Percentiles rank a stretch among this genome's conserved stretches.
These are phyloP conservation scores for Alternaria arbusti DNA, from an alignment of 2,329 filamentous ascomycete genomes.

Conservation along the genomic window DNA sequence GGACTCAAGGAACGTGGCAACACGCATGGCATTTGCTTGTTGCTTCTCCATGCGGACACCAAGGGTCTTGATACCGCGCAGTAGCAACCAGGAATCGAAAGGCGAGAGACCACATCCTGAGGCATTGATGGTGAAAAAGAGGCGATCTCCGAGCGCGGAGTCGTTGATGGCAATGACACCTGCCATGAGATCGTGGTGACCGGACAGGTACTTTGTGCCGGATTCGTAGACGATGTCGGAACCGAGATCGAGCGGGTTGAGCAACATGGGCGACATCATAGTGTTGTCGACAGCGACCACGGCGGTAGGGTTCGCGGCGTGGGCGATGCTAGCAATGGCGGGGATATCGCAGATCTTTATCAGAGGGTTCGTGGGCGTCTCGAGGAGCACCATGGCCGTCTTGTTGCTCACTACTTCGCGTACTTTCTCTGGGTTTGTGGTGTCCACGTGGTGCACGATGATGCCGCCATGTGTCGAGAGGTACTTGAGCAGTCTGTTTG, in stretches of 20 bases:
- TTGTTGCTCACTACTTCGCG: slow-evolving; percentile 72
- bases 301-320: slow-evolving; percentile 77
- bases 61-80: slow-evolving; percentile 94
- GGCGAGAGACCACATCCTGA: slow-evolving; percentile 93
- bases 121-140: slow-evolving; percentile 97
- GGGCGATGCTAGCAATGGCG: slow-evolving; percentile 75
- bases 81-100: slow-evolving; percentile 94
- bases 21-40: slow-evolving; percentile 86
- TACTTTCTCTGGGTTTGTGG: slow-evolving; percentile 77
- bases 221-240: slow-evolving; percentile 98
- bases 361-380: slow-evolving; percentile 95
- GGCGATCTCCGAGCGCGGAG: slow-evolving; percentile 77
- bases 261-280: slow-evolving; percentile 95
- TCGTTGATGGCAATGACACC: slow-evolving; percentile 95
- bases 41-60: slow-evolving; percentile 99
- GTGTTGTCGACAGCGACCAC: slow-evolving; percentile 97
- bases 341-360: slow-evolving; percentile 98
- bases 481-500: slow-evolving; percentile 91
- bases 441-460: slow-evolving; percentile 94
- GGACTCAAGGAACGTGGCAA: slow-evolving; percentile 88
- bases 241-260: slow-evolving; percentile 91
- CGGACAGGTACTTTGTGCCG: slow-evolving; percentile 96
- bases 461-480: slow-evolving; percentile 89
- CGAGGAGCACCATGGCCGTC: slow-evolving; percentile 93
- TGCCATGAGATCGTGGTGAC: slow-evolving; percentile 99